phyloP scores from a whole-genome alignment of 495 filamentous ascomycete species.

The Hypoxylon fuscum region DNA sequence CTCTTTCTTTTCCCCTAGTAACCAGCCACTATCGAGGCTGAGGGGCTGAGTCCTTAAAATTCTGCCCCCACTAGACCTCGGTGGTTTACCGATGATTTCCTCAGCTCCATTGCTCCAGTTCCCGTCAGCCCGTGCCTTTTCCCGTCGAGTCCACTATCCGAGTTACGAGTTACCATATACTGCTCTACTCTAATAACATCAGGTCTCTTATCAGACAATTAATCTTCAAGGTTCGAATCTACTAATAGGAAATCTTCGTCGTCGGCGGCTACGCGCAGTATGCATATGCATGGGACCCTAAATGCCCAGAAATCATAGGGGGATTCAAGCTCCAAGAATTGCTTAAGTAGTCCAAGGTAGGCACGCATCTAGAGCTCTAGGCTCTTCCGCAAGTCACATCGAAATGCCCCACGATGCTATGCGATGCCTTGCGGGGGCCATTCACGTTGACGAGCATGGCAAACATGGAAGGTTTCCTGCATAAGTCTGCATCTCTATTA shows the following conservation, averaged over 20 bases:
- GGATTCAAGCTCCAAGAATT: conserved; percentile 7
- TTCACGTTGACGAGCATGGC: conserved; percentile 37
- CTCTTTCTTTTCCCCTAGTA: too few relatives aligned
- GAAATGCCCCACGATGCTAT: neutral
- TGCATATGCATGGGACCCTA: conserved; percentile 41
- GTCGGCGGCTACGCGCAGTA: conserved; percentile 40
- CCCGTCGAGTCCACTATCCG: neutral
- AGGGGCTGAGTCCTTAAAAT: neutral
- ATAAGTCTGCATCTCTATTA: conserved; percentile 32
- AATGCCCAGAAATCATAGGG: conserved; percentile 22
- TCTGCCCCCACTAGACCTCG: neutral
- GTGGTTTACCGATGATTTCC: neutral
- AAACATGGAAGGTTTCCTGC: conserved; percentile 41
- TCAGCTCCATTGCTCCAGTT: neutral
- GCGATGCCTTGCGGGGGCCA: conserved; percentile 34
- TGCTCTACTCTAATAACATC: too few relatives aligned
- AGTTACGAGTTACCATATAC: too few relatives aligned
- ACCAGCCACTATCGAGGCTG: neutral
- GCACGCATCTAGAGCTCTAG: conserved; percentile 21
- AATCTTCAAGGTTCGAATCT: conserved; percentile 5
- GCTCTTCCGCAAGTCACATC: conserved; percentile 17
- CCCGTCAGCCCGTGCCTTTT: neutral
- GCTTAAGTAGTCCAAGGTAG: conserved; percentile 1
- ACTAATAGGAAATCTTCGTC: conserved; percentile 30
- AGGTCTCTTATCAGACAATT: too few relatives aligned